Evolutionary conservation across 306 rosid genomes (phyloP).

Genomic region (Acacia acuminata): DNA sequence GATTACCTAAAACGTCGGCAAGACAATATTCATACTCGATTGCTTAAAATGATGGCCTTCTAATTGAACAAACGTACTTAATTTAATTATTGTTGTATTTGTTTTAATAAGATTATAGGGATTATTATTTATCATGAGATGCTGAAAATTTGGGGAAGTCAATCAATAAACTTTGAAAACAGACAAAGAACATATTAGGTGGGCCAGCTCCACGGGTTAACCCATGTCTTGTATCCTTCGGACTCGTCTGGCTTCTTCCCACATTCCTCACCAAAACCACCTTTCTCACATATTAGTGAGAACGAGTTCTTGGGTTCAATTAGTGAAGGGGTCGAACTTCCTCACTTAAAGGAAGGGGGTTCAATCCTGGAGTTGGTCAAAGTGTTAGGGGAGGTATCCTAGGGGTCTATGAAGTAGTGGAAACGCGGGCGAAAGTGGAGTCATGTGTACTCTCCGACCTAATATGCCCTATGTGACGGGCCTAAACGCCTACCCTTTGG

Average conservation of each 20-base stretch:
- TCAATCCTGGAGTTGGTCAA: too few species aligned
- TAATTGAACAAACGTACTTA: neutral
- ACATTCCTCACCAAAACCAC: neutral
- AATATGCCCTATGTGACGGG: too few species aligned
- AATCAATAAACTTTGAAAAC: neutral
- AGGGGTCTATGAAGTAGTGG: too few species aligned
- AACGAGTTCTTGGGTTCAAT: too few species aligned
- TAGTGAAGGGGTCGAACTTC: too few species aligned
- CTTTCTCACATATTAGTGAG: too few species aligned
- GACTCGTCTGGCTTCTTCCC: neutral
- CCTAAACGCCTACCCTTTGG: too few species aligned
- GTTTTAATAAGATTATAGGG: neutral
- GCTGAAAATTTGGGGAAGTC: neutral
- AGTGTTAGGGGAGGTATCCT: too few species aligned
- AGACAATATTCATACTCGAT: neutral
- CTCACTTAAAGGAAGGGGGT: too few species aligned
- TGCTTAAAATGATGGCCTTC: neutral
- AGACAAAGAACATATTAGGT: neutral
- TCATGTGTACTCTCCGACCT: too few species aligned
- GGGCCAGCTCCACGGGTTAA: slow-evolving; percentile 5
- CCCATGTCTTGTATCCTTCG: neutral
- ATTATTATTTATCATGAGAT: neutral
- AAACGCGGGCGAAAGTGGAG: too few species aligned
- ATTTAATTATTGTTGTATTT: neutral
- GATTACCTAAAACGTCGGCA: neutral